Percentiles rank a stretch among this genome's conserved stretches.
Evolutionary conservation across 2,329 filamentous ascomycete genomes (phyloP).

Genomic region (Cephalotrichum gorgonifer): DNA sequence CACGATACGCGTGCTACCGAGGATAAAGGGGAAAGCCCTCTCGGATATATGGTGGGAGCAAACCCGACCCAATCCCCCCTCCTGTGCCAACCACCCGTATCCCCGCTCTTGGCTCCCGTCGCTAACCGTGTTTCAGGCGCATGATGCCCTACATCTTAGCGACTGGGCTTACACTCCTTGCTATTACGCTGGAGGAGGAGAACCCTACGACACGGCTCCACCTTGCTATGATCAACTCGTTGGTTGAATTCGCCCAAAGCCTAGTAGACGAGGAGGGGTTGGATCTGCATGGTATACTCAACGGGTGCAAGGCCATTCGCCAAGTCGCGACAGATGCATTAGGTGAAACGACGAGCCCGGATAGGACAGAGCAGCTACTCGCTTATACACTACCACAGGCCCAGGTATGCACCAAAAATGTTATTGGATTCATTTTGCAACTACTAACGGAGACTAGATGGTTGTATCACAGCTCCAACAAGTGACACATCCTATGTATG

Average conservation of each 20-base stretch:
- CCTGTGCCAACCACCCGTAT: background rate
- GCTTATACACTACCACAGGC: background rate
- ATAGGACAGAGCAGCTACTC: background rate
- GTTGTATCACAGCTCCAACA: background rate
- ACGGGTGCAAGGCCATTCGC: background rate
- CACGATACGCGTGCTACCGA: background rate
- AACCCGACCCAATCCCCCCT: background rate
- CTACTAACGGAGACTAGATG: background rate
- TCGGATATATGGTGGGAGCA: background rate
- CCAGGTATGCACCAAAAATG: too few species aligned
- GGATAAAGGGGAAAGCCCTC: background rate
- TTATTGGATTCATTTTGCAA: background rate
- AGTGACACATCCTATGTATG: background rate
- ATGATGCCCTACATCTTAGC: background rate
- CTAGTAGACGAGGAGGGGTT: background rate
- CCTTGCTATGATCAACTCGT: background rate
- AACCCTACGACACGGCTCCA: background rate
- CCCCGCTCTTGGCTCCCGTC: too few species aligned
- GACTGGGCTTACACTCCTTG: background rate
- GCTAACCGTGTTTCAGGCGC: background rate
- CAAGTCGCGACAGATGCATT: background rate
- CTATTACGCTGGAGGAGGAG: background rate
- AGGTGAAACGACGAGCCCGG: background rate
- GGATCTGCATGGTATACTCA: background rate
- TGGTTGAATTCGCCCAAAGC: background rate